Percentiles rank a stretch among this genome's conserved stretches.
These are phyloP conservation scores for Trifolium repens DNA, from an alignment of 306 rosid genomes.

Conservation along the genomic window DNA sequence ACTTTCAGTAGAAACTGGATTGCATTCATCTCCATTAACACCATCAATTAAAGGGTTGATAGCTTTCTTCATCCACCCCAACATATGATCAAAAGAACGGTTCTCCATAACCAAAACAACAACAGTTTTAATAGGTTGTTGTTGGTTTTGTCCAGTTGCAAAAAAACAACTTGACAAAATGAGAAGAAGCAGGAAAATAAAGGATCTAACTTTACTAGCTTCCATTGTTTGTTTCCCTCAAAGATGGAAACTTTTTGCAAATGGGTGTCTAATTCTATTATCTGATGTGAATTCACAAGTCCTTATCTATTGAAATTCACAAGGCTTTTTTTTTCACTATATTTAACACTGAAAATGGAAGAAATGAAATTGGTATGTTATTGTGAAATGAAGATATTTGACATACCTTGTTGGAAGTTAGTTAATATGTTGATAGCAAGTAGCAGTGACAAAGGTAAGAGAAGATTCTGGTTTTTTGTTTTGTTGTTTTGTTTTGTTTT, in stretches of 20 bases:
- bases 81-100: slow-evolving; percentile 93
- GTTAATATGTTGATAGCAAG: slow-evolving; percentile 1
- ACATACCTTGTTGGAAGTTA: slow-evolving; percentile 9
- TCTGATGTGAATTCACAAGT: background rate
- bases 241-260: slow-evolving; percentile 38
- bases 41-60: slow-evolving; percentile 77
- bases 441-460: slow-evolving; percentile 11
- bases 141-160: slow-evolving; percentile 48
- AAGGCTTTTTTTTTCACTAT: background rate
- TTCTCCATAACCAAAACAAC: slow-evolving; percentile 97
- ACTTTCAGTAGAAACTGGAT: slow-evolving; percentile 68
- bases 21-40: slow-evolving; percentile 91
- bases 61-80: slow-evolving; percentile 94
- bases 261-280: slow-evolving; percentile 9
- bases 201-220: slow-evolving; percentile 41
- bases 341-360: background rate
- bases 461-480: slow-evolving; percentile 53
- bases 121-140: slow-evolving; percentile 79
- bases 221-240: slow-evolving; percentile 47
- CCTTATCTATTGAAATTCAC: background rate
- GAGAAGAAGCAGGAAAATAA: slow-evolving; percentile 55
- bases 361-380: background rate
- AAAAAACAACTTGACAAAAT: slow-evolving; percentile 52
- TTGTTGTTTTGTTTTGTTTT: slow-evolving; percentile 12
- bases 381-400: slow-evolving; percentile 1